A percentile compares a stretch with the other conserved stretches of the same genome.
These are phyloP conservation scores for Solanum clarkiae DNA, from an alignment of 257 asterid species.

Conservation along the genomic window DNA sequence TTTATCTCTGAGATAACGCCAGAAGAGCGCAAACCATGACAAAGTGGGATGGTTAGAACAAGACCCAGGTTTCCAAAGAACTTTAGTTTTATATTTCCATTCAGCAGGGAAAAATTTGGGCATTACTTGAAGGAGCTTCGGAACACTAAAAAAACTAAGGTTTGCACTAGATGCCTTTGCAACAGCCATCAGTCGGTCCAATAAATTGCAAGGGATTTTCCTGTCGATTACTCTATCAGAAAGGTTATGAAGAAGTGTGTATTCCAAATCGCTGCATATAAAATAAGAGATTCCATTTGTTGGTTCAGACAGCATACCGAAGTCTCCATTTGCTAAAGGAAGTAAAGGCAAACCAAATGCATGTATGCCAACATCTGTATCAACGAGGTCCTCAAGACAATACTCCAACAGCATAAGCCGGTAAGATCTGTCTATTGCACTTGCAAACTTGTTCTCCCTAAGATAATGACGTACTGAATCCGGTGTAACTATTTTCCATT, in stretches of 20 bases:
- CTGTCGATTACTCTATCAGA: conserved; percentile 60
- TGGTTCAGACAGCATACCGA: conserved; percentile 53
- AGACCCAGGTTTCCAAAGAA: conserved; percentile 61
- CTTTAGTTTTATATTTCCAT: conserved; percentile 59
- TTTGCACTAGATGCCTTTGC: conserved; percentile 77
- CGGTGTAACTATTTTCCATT: conserved; percentile 69
- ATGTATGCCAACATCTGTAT: conserved; percentile 59
- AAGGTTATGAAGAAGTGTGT: conserved; percentile 52
- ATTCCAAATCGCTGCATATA: conserved; percentile 77
- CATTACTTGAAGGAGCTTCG: conserved; percentile 46
- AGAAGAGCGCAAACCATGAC: conserved; percentile 72
- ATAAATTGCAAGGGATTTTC: conserved; percentile 45
- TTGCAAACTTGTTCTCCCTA: conserved; percentile 30
- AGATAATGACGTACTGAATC: conserved; percentile 71
- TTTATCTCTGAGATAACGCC: conserved; percentile 63
- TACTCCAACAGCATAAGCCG: conserved; percentile 73
- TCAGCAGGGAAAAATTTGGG: conserved; percentile 58
- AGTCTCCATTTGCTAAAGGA: conserved; percentile 86
- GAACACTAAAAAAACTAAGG: conserved; percentile 41
- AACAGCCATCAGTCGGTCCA: conserved; percentile 53
- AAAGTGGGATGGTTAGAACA: conserved; percentile 48
- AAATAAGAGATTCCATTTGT: conserved; percentile 48
- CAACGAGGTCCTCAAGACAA: conserved; percentile 89
- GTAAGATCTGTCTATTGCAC: conserved; percentile 34
- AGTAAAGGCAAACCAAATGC: conserved; percentile 54